phyloP scores from a whole-genome alignment of 371 early-diverging fungal species.

The Encephalitozoon hellem region DNA sequence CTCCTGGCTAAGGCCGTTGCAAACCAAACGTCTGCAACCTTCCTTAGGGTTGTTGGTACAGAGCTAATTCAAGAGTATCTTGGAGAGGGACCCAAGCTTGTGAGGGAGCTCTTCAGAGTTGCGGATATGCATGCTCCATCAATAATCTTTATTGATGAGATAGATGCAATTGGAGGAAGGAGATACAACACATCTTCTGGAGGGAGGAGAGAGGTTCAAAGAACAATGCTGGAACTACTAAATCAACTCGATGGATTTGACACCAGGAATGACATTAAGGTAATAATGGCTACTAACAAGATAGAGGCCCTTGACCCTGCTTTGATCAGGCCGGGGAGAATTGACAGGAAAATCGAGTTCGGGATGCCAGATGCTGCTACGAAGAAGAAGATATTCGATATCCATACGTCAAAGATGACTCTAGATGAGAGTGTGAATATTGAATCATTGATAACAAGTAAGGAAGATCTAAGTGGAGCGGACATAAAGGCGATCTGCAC shows the following conservation, averaged over 20 bases:
- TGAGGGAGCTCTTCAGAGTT: conserved; percentile 93
- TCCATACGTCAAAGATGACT: conserved; percentile 95
- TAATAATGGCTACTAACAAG: conserved; percentile 99
- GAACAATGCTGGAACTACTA: conserved; percentile 98
- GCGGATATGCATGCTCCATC: conserved; percentile 97
- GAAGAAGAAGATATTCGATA: conserved; percentile 91
- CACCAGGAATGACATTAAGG: conserved; percentile 93
- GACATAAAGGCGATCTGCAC: conserved; percentile 99
- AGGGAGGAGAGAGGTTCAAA: conserved; percentile 94
- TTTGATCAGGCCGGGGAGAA: conserved; percentile 96
- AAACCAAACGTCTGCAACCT: conserved; percentile 97
- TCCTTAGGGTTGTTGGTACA: conserved; percentile 97
- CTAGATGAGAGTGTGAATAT: conserved; percentile 87
- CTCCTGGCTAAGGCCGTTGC: conserved; percentile 98
- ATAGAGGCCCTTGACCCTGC: conserved; percentile 97
- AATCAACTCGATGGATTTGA: conserved; percentile 99
- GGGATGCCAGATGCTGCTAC: conserved; percentile 94
- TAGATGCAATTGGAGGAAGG: conserved; percentile 97
- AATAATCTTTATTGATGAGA: conserved; percentile 99
- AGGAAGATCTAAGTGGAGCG: conserved; percentile 96
- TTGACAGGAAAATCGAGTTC: conserved; percentile 99
- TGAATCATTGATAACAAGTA: conserved; percentile 92
- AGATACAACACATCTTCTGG: conserved; percentile 87
- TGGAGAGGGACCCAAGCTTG: conserved; percentile 97
- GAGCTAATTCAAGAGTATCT: conserved; percentile 99